A percentile compares a stretch with the other conserved stretches of the same genome.
phyloP scores from a whole-genome alignment of 345 rosid genomes.

The Lagerstroemia speciosa region DNA sequence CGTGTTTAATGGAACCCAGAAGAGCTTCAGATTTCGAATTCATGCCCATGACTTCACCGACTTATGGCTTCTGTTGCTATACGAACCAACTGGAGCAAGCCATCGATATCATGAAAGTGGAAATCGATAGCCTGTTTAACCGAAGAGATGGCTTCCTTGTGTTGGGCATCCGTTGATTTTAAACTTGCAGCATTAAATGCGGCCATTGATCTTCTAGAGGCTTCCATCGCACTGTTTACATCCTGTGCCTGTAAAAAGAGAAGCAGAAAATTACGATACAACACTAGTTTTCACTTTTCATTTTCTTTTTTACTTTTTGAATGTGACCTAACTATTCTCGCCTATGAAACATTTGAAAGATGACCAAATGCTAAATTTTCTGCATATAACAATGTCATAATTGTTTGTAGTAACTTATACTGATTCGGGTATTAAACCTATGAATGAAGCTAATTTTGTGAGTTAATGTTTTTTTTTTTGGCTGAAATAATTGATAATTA shows the following conservation, averaged over 20 bases:
- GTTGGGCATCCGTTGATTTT: constrained; percentile 40
- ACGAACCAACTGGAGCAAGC: constrained; percentile 64
- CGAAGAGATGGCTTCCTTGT: constrained; percentile 49
- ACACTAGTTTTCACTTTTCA: not conserved
- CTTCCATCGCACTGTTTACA: constrained; percentile 82
- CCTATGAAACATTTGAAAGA: no score
- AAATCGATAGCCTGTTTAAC: constrained; percentile 86
- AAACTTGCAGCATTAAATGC: constrained; percentile 57
- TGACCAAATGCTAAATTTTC: no score
- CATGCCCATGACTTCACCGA: constrained; percentile 20
- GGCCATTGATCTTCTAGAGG: constrained; percentile 72
- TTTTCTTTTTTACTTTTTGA: not conserved
- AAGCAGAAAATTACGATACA: not conserved
- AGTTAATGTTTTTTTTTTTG: not conserved
- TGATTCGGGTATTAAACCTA: no score
- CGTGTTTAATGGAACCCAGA: not conserved
- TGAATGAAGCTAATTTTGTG: no score
- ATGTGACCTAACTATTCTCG: not conserved
- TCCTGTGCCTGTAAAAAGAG: constrained; percentile 58
- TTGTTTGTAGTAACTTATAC: no score
- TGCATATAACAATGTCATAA: no score
- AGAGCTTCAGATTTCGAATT: not conserved
- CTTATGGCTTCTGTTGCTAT: constrained; percentile 74
- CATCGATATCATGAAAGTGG: constrained; percentile 87
- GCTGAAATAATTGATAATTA: no score